Evolutionary conservation across 176 grass and related monocot genomes (phyloP).

Genomic region (Saccharum spontaneum): DNA sequence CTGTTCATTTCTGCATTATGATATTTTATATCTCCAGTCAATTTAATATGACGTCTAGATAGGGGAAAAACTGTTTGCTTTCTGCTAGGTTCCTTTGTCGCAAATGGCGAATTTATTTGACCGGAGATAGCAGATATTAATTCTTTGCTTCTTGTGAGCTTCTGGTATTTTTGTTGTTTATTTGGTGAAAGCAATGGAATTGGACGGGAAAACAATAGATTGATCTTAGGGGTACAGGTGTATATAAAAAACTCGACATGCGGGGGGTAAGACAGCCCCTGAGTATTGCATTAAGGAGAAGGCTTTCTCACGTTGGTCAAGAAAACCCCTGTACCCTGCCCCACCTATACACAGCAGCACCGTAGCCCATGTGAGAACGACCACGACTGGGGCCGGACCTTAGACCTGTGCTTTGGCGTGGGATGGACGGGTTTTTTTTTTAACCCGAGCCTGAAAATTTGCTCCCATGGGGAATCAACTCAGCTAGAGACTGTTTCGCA

Average conservation of each 20-base stretch:
- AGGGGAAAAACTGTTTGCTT: neutral
- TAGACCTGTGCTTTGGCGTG: neutral
- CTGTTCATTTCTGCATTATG: neutral
- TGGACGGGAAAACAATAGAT: neutral
- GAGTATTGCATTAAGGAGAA: neutral
- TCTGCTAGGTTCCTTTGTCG: neutral
- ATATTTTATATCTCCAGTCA: neutral
- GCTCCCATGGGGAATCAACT: neutral
- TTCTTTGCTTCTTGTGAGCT: neutral
- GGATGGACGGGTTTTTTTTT: neutral
- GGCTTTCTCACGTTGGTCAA: neutral
- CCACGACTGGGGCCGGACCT: neutral
- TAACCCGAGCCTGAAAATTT: neutral
- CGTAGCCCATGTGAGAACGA: neutral
- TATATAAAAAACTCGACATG: neutral
- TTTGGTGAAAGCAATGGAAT: constrained; percentile 5
- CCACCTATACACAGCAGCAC: neutral
- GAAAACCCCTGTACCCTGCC: neutral
- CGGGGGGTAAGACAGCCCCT: neutral
- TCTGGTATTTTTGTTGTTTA: constrained; percentile 5
- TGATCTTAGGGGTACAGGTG: neutral
- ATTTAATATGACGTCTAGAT: neutral
- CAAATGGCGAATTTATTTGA: neutral
- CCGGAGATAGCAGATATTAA: neutral
- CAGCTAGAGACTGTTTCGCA: neutral